Evolutionary conservation across 176 grass and related monocot species (phyloP).

Genomic region (Canna indica): DNA sequence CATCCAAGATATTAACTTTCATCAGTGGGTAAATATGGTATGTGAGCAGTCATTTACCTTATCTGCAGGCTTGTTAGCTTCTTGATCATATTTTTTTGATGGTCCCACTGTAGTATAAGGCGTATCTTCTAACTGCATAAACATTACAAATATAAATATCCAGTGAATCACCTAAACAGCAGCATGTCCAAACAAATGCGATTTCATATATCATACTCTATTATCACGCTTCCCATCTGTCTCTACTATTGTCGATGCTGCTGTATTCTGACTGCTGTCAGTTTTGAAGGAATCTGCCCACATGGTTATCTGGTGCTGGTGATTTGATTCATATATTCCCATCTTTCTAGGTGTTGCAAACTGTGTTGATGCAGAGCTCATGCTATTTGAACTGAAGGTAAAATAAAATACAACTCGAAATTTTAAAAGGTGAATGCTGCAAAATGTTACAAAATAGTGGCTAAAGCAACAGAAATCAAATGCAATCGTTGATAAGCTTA

Average conservation of each 20-base stretch:
- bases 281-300: conserved; percentile 67
- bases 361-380: conserved; percentile 65
- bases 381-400: conserved; percentile 43
- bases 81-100: conserved; percentile 20
- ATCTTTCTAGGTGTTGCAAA: conserved; percentile 46
- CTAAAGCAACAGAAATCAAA: not conserved
- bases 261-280: conserved; percentile 55
- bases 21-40: not conserved
- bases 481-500: not conserved
- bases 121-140: conserved; percentile 17
- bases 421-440: not conserved
- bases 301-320: conserved; percentile 36
- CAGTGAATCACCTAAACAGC: not conserved
- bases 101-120: conserved; percentile 1
- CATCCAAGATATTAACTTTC: not conserved
- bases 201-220: conserved; percentile 30
- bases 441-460: not conserved
- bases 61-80: conserved; percentile 19
- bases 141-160: conserved; percentile 9
- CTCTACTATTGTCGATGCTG: conserved; percentile 51
- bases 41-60: conserved; percentile 9
- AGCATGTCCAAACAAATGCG: not conserved
- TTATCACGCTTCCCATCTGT: conserved; percentile 41
- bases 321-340: conserved; percentile 48
- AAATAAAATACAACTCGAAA: not conserved